Base-by-base conservation (phyloP, 768 basidiomycete genomes). In the Jaapia argillacea region DNA sequence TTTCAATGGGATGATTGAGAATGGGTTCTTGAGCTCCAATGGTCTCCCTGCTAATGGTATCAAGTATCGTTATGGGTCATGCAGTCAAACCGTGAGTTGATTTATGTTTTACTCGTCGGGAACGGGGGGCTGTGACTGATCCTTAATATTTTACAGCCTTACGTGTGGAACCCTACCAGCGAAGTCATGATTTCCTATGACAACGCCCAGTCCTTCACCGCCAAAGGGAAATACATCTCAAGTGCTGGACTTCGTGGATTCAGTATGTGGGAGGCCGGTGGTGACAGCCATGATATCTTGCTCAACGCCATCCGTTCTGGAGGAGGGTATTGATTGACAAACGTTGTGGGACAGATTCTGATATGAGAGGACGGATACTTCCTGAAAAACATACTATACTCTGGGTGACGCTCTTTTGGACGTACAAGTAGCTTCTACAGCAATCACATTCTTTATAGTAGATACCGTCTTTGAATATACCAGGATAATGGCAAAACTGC, bases 181-280 rank as follows among this genome's bases (percentile, higher is more conserved):
- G 61, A 76, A 36, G 61, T 77, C 42, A 68, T 80, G 64, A 67
- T 88, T 25, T 73, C 84, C 1, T 88, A 72, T 51, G 85, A 88
- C 46, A 64, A 84, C 49, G 54, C 75, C 0, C 51, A 63, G 39
- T 82, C 84, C 0, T 82, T 81, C 48, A 58, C 53, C 7, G 69
- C 66, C 41, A 85, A 85, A 61, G 84, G 82, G 5, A 50, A 55
- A 3, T 85, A 70, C 55, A 79, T 85, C 52, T 67, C 68, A 40
- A 46, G 57, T 12, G 58, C 58, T 7, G 72, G 71, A 4, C 59
- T 87, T n/a, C 65, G 62, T 45, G 85, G 84, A 3, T 85, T 85
- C 57, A 63, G 76, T 1, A 73, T 81, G 60, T 85, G 82, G 82
- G 79, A 85, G 54, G 71, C 79, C 37, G 79, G 73, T 24, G 79